Evolutionary conservation across 2,329 filamentous ascomycete genomes (phyloP).

Genomic region (Cadophora sp.): DNA sequence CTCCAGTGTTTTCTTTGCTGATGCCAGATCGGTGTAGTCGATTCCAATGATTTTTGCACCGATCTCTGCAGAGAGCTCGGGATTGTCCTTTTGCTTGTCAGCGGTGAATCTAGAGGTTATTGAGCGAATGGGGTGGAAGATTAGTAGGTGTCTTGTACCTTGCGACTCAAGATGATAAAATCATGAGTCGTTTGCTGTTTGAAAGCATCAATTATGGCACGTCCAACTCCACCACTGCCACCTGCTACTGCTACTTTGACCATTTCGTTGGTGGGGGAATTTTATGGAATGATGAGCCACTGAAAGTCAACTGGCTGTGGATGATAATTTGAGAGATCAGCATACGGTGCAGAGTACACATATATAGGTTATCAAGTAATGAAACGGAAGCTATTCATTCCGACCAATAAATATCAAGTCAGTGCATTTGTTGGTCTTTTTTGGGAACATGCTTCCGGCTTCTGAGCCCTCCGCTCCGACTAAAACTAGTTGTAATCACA

Average conservation of each 20-base stretch:
- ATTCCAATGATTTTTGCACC: slow-evolving; percentile 24
- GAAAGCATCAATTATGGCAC: slow-evolving; percentile 40
- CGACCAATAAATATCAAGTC: no score
- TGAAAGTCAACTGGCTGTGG: no score
- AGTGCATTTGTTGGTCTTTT: no score
- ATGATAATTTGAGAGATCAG: no score
- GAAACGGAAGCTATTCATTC: no score
- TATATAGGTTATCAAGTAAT: no score
- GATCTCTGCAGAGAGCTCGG: slow-evolving; percentile 11
- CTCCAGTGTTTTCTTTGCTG: slow-evolving; percentile 22
- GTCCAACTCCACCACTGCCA: slow-evolving; percentile 41
- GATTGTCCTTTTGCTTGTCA: not conserved
- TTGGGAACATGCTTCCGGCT: no score
- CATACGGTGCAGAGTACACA: no score
- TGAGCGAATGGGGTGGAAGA: not conserved
- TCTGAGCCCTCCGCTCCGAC: no score
- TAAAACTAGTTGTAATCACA: no score
- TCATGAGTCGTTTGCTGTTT: slow-evolving; percentile 24
- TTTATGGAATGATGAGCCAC: no score
- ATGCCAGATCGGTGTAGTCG: slow-evolving; percentile 19
- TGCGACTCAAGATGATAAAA: not conserved
- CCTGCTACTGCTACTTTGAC: slow-evolving; percentile 26
- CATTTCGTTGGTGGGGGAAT: not conserved
- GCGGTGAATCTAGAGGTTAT: not conserved
- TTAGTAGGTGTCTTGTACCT: not conserved